Base-by-base conservation (phyloP, 371 early-diverging fungal species). In the Actinomucor elegans region DNA sequence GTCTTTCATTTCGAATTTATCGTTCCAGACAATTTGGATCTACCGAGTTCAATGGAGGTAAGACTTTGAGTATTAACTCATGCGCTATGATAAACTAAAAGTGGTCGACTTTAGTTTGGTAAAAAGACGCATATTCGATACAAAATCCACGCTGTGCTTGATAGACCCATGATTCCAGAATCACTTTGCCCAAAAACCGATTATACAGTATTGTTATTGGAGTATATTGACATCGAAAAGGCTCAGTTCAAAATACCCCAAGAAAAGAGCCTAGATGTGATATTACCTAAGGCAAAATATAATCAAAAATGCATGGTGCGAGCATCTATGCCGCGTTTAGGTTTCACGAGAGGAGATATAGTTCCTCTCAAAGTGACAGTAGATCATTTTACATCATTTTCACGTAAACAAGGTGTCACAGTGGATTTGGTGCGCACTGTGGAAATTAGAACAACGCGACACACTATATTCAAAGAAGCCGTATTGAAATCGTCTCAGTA, bases 1-100 rank as follows among this genome's bases (percentile, higher is more conserved):
- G 50, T 28, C 5, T 78, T 75, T 57, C 57, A 64, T 8, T 78
- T 78, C 52, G 53, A 68, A 36, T 75, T 74, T 29, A 51, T 47
- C 14, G 71, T 78, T 11, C 79, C 79, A 3, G 62, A 67, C 31
- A 42, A 64, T 48, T 36, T 70, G 21, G 36, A 69, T 28, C 36
- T 78, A 28, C 79, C 79, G 6, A 78, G 79, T 33, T 66, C 61
- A 8, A 74, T 75, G 75, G 71, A 74, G 69, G 79, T 75, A 61
- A 37, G 33, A 12, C 11, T 14, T 40, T 17, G 14, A 21, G 5
- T 5, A 0, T 15, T 27, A 15, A 27, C 11, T 9, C 15, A 3
- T 26, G 8, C 6, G 8, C 17, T 27, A 15, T 15, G 31, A 15
- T 20, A 38, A n/a, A n/a, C n/a, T n/a, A n/a, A n/a, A n/a, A n/a